Evolutionary conservation across 768 basidiomycete genomes (phyloP), one percentile per base, ranked within the genome.

Genomic region (Tubosaeta sp.): DNA sequence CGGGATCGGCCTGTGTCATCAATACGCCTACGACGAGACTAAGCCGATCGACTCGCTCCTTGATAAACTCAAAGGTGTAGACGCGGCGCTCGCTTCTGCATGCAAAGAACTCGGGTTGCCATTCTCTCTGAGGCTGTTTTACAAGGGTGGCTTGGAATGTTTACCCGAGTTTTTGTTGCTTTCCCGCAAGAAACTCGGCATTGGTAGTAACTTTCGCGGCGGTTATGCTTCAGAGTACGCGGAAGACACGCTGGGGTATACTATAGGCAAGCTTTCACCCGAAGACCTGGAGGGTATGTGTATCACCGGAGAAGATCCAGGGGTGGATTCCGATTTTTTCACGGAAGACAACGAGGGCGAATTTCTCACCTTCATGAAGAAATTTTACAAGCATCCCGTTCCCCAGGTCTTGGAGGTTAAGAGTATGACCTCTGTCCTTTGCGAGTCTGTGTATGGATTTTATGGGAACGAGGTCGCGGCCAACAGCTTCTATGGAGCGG

Each of bases 1-100:
- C 11, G 71, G 66, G 2, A 71, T 72, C 39, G 69, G 69, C 1
- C 64, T 76, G 6, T 48, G 55, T 3, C 65, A 73, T 49, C 52
- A 61, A 24, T 75, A 76, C 44, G 40, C 18, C 10, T 46, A 32
- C 24, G 45, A 42, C 22, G 27, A 43, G 13, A 38, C 18, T 3
- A 53, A 49, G 29, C 51, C 34, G 3, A 44, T 34, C 25, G 34
- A 35, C 16, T 40, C 43, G 12, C 45, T 40, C 4, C 9, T 53
- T 9, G 42, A 44, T 18, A 27, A 27, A 12, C 42, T 54, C 10
- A 51, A 57, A 34, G 49, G 52, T 2, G 25, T 46, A 0, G 55
- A 54, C n/a, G 44, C 46, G 1, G 30, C 27, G 8, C 49, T 47
- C 16, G 46, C 42, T 4, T 32, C 35, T 6, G 49, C 49, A 8